phyloP scores from a whole-genome alignment of 2,329 filamentous ascomycete species.

The Botrytis paeoniae region DNA sequence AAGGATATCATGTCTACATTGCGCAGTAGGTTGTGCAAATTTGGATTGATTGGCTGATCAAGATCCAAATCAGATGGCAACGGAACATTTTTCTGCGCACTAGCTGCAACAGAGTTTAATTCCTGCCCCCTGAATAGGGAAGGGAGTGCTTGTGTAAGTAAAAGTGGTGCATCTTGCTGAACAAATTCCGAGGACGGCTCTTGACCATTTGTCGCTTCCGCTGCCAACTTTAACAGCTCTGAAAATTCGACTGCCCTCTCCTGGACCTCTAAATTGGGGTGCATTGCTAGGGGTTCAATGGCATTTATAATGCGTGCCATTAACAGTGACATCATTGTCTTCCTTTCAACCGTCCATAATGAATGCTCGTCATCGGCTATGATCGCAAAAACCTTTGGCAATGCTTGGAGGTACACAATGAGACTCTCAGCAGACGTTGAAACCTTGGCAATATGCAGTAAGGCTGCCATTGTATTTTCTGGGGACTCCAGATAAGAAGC shows the following conservation, averaged over 20 bases:
- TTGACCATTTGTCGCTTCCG: slow-evolving; percentile 73
- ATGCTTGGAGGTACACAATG: slow-evolving; percentile 77
- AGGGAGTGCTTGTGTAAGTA: slow-evolving; percentile 88
- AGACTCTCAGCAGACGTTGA: slow-evolving; percentile 60
- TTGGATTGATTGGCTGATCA: slow-evolving; percentile 75
- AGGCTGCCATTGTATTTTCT: slow-evolving; percentile 67
- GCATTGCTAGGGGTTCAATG: slow-evolving; percentile 72
- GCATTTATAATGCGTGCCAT: slow-evolving; percentile 80
- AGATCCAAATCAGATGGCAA: slow-evolving; percentile 73
- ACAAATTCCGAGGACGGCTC: slow-evolving; percentile 52
- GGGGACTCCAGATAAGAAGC: slow-evolving; percentile 67
- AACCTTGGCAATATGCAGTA: slow-evolving; percentile 64
- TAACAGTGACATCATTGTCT: slow-evolving; percentile 71
- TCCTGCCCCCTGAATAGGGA: slow-evolving; percentile 83
- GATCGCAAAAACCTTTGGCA: slow-evolving; percentile 78
- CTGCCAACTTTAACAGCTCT: slow-evolving; percentile 81
- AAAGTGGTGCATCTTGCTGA: slow-evolving; percentile 68
- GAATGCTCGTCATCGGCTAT: slow-evolving; percentile 63
- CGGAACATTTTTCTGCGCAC: slow-evolving; percentile 83
- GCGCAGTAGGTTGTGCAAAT: slow-evolving; percentile 64
- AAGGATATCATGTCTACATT: slow-evolving; percentile 51
- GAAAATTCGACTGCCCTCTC: slow-evolving; percentile 90
- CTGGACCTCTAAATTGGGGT: slow-evolving; percentile 90
- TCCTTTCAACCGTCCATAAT: slow-evolving; percentile 70
- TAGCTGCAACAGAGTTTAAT: slow-evolving; percentile 78